Base-by-base conservation (phyloP, 768 basidiomycete genomes). In the Megacollybia marginata region DNA sequence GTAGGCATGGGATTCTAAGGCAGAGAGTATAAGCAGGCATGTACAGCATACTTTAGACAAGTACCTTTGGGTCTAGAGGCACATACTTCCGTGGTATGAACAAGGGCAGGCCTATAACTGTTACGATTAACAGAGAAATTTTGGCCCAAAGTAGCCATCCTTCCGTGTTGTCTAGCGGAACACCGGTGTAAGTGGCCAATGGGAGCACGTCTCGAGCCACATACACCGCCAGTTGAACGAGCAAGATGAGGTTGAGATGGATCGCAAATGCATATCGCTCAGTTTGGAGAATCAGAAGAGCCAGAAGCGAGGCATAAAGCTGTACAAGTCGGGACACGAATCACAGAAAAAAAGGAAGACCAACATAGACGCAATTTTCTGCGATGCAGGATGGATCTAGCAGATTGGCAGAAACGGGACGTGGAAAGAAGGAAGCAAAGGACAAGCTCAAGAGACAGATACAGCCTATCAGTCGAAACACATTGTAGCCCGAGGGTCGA, bases 121-220 rank as follows among this genome's bases (percentile, higher is more conserved):
- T 69, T 10, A 74, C 40, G 3, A 65, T 55, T 7, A 83, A 67
- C 4, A 78, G 42, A 6, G 54, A 59, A 12, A 82, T 55, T 54
- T 76, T 73, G 5, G 67, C 55, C 81, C 80, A 84, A 4, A 82
- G 63, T 9, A 74, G 42, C 36, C 53, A 50, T 5, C 78, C 76
- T 54, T 76, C 70, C 0, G 54, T 54, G 4, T 55, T 61, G 55
- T 84, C 82, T 13, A 62, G 53, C 1, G 81, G 78, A 4, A 45
- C 20, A 13, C 71, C 57, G 4, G 65, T 64, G 59, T 65, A 78
- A 4, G 75, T 83, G 13, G 71, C 68, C 6, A 85, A 59, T 9
- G 84, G 83, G 66, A 73, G 80, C 5, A 86, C 46, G 55, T 79
- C 74, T 31, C 82, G 72, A 57, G 79, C 79, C 18, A 64, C 56